These are phyloP conservation scores for Phytopythium cucurbitacearum DNA, from an alignment of 352 stramenopile species.

Conservation along the genomic window DNA sequence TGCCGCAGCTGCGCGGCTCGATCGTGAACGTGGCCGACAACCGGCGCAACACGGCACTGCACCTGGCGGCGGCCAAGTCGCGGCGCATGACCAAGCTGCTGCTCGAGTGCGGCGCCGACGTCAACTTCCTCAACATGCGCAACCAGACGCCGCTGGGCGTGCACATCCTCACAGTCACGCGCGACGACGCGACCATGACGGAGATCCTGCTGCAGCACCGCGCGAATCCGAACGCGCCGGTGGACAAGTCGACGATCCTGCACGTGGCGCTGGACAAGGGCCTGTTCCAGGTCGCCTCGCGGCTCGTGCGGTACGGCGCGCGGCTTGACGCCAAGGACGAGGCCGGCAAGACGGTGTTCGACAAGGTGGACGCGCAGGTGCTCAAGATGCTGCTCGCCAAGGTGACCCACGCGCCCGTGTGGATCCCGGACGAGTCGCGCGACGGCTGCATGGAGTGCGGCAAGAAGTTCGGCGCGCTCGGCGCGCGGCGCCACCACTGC, in stretches of 20 bases:
- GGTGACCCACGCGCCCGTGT: constrained; percentile 36
- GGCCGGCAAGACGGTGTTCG: constrained; percentile 53
- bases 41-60: constrained; percentile 54
- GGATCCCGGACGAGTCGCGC: constrained; percentile 48
- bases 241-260: constrained; percentile 61
- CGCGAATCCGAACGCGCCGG: constrained; percentile 47
- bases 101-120: constrained; percentile 46
- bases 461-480: constrained; percentile 43
- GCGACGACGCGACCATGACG: constrained; percentile 54
- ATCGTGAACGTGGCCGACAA: constrained; percentile 74
- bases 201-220: constrained; percentile 55
- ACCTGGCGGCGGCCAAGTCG: constrained; percentile 57
- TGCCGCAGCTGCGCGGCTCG: constrained; percentile 53
- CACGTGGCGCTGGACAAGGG: constrained; percentile 59
- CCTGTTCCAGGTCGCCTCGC: constrained; percentile 40
- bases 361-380: constrained; percentile 42
- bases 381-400: constrained; percentile 52
- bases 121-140: constrained; percentile 66
- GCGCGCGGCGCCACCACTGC: constrained; percentile 50
- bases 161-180: constrained; percentile 54
- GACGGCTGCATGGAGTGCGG: constrained; percentile 50
- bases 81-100: constrained; percentile 60
- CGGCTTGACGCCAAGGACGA: constrained; percentile 58
- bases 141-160: constrained; percentile 63
- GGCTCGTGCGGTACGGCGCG: constrained; percentile 49